Base-by-base conservation (phyloP, 2,329 filamentous ascomycete genomes). In the Xylaria arbuscula region DNA sequence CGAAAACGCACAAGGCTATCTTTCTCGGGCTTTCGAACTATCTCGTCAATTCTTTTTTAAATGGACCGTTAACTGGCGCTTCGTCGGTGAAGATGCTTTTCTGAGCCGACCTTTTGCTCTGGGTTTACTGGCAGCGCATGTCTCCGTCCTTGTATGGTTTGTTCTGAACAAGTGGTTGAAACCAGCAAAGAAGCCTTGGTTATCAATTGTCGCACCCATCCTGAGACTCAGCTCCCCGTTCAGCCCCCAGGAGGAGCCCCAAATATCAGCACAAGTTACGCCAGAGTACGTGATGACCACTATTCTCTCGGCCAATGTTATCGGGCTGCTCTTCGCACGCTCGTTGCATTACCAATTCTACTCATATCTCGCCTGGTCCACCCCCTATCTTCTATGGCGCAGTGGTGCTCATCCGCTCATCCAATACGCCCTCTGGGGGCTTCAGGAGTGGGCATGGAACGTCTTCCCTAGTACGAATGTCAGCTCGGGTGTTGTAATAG, bases 41-140 rank as follows among this genome's bases (percentile, higher is more conserved):
- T 94, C 92, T 55, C 87, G 96, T 63, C 89, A 93, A 74, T 99
- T 99, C 82, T 86, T 97, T 75, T 98, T 95, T 85, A 94, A 95
- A 81, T 99, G 96, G 96, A 99, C 96, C 0, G 96, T 99, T 73
- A 99, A 99, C 80, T 99, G 96, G 96, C 90, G 94, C 62, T 98
- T 98, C 78, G 82, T 98, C n/a, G 90, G 92, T 17, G 94, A 98
- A 80, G 88, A 92, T 7, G 80, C 83, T 0, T 99, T 99, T 75
- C 86, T 97, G 55, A 87, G 85, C 73, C 87, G 83, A 68, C 78
- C 82, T 1, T 97, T 97, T 77, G 88, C 93, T 32, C 74, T 90
- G 19, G 80, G 82, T 15, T 85, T 98, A 59, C 84, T 97, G 32
- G 84, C 80, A 1, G 77, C 88, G 64, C 93, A 98, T 78, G 83